Percentiles rank a stretch among this genome's conserved stretches.
These are phyloP conservation scores for Crucihimalaya himalaica DNA, from an alignment of 345 rosid species.

Conservation along the genomic window DNA sequence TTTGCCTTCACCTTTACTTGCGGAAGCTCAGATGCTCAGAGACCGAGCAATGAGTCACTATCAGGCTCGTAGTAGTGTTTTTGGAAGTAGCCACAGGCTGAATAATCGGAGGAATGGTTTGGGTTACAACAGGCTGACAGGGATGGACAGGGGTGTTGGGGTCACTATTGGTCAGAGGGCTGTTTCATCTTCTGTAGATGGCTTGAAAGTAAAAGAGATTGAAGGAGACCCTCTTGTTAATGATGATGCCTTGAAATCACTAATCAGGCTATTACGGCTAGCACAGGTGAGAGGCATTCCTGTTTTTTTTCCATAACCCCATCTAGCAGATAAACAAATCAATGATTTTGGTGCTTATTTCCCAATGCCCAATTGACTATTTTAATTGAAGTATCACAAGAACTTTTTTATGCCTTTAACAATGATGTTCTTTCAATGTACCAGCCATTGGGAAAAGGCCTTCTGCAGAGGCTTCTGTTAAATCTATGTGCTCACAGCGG, in stretches of 20 bases:
- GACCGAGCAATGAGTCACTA: constrained; percentile 99
- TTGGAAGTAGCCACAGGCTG: constrained; percentile 80
- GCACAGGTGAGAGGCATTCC: constrained; percentile 65
- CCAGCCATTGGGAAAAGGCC: constrained; percentile 95
- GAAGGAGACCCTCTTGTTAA: constrained; percentile 90
- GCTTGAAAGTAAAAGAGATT: constrained; percentile 71
- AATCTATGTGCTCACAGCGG: constrained; percentile 83
- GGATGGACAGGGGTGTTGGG: constrained; percentile 96
- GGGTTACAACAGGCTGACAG: constrained; percentile 85
- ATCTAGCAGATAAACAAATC: constrained; percentile 14
- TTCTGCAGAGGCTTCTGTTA: constrained; percentile 85
- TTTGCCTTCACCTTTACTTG: constrained; percentile 85
- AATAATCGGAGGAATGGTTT: constrained; percentile 79
- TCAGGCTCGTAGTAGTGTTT: constrained; percentile 79
- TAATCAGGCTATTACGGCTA: constrained; percentile 75
- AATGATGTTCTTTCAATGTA: constrained; percentile 36
- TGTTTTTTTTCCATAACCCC: neutral
- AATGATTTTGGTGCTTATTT: neutral
- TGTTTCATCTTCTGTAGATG: constrained; percentile 60
- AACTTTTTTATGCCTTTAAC: neutral
- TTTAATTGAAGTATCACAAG: constrained; percentile 8
- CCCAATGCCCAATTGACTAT: neutral
- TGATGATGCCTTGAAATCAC: constrained; percentile 70
- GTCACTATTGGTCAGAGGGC: constrained; percentile 76
- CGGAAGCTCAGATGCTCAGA: constrained; percentile 97